These are phyloP conservation scores for Nematocida major DNA, from an alignment of 371 early-diverging fungal genomes.

Conservation along the genomic window DNA sequence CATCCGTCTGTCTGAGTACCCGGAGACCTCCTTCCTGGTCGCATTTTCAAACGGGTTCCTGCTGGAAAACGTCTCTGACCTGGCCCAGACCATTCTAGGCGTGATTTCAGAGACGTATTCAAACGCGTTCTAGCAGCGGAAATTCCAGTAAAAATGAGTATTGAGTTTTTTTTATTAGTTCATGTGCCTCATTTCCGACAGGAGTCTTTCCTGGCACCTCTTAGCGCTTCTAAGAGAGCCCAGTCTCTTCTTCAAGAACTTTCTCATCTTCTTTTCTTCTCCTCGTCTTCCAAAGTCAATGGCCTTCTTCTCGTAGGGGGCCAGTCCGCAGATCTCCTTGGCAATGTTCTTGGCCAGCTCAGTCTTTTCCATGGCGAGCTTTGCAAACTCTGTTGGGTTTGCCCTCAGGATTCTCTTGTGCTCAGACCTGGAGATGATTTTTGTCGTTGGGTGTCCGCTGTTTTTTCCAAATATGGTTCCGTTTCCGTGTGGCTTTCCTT, in stretches of 20 bases:
- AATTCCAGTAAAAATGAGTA: too few relatives aligned
- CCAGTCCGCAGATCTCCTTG: conserved; percentile 62
- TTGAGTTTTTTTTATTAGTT: conserved; percentile 5
- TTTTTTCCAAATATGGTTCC: conserved; percentile 47
- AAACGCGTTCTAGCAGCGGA: not conserved
- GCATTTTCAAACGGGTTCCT: conserved; percentile 1
- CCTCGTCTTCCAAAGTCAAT: conserved; percentile 62
- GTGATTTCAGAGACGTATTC: not conserved
- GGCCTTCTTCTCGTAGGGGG: conserved; percentile 65
- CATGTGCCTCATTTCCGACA: conserved; percentile 21
- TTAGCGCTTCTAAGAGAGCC: conserved; percentile 60
- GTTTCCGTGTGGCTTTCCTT: conserved; percentile 33
- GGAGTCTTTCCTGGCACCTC: conserved; percentile 56
- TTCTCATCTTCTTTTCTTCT: conserved; percentile 62
- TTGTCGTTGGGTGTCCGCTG: conserved; percentile 14
- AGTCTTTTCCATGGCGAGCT: conserved; percentile 21
- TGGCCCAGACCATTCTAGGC: not conserved
- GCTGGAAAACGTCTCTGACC: not conserved
- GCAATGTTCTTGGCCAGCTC: conserved; percentile 59
- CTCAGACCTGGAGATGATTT: conserved; percentile 5
- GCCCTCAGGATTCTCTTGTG: conserved; percentile 19
- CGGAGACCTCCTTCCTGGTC: conserved; percentile 16
- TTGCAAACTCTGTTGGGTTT: conserved; percentile 19
- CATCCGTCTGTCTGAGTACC: conserved; percentile 3
- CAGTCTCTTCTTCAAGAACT: conserved; percentile 63